Base-by-base conservation (phyloP, 176 grass and related monocot species). In the Elaeis guineensis region DNA sequence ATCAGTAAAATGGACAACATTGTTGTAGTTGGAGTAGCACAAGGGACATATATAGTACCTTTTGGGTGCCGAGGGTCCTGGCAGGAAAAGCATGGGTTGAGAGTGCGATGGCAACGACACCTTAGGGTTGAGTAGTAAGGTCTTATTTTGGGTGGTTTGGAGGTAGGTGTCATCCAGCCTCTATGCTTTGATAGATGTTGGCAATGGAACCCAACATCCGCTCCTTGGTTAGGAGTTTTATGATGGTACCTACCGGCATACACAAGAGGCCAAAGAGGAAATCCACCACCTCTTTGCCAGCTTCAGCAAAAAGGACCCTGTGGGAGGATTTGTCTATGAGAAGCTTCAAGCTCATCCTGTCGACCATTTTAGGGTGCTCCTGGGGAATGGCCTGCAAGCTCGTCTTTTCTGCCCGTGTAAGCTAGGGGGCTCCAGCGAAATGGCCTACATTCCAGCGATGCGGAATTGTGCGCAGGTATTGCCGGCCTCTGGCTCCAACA, bases 201-300 rank as follows among this genome's bases (percentile, higher is more conserved):
- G 19, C 55, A 0, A 61, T 15, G 17, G 18, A 44, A 4, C 80
- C 67, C 9, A 59, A 63, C 71, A 84, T 70, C 29, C 18, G 11
- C 0, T 25, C 52, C 9, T 19, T 1, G 6, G 19, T 39, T 0
- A 84, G 55, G 4, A 84, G 65, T 16, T 77, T 80, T 0, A 30
- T 16, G 1, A 86, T 0, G 0, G 1, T 23, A 23, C 1, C 23
- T 23, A 23, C 1, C 23, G 76, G 79, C 14, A 74, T 32, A 1
- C 58, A 5, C 6, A 90, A 57, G 9, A 86, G 64, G 20, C 63
- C 14, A 3, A 86, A 58, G n/a, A 90, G 52, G 68, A 90, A 80
- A 60, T 86, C 87, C 0, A 77, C 68, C 0, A 70, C 66, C 18
- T 74, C 75, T 51, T 90, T 80, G 26, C 28, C 17, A 0, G 63